Base-by-base conservation (phyloP, 2,329 filamentous ascomycete species). In the Nemania sp. region DNA sequence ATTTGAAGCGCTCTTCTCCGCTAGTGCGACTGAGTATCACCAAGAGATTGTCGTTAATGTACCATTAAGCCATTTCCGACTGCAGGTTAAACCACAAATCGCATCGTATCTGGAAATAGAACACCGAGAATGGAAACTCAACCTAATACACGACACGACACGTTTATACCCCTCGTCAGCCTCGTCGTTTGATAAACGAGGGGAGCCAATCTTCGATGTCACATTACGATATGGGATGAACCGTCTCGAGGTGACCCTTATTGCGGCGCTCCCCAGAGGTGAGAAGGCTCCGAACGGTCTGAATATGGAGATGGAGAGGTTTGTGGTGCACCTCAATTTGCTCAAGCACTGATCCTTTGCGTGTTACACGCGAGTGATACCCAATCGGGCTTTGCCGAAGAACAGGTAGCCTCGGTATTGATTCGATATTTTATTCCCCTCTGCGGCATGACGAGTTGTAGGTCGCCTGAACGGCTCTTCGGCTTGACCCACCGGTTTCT, bases 301-400 rank as follows among this genome's bases (percentile, higher is more conserved):
- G 10, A 88, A 90, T 69, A 87, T 91, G 41, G 93, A 96, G 77
- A 83, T 94, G 70, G 94, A 98, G 82, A 91, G 91, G 73, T 86
- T 94, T 65, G 93, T 89, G 1, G 84, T 96, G 29, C 92, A 92
- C 80, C 87, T 91, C 68, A 91, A 96, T 79, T 80, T 97, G 73
- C 73, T 79, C 8, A 73, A 71, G 58, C 76, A 77, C 61, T 70
- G 52, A 64, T 67, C 15, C 8, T 51, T 53, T 15, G 41, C 13
- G n/a, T 15, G 22, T 52, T 43, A 13, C 35, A 27, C 27, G 47
- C 54, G 5, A 59, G 35, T 32, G 20, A 55, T 55, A 24, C 15
- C 27, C 10, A 22, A 27, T 56, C n/a, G 35, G 13, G 26, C 7
- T 47, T 56, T 20, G 18, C n/a, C 3, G 53, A 49, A 20, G 18